Base-by-base conservation (phyloP, 305 asterid species). In the Stenogyne calaminthoides region DNA sequence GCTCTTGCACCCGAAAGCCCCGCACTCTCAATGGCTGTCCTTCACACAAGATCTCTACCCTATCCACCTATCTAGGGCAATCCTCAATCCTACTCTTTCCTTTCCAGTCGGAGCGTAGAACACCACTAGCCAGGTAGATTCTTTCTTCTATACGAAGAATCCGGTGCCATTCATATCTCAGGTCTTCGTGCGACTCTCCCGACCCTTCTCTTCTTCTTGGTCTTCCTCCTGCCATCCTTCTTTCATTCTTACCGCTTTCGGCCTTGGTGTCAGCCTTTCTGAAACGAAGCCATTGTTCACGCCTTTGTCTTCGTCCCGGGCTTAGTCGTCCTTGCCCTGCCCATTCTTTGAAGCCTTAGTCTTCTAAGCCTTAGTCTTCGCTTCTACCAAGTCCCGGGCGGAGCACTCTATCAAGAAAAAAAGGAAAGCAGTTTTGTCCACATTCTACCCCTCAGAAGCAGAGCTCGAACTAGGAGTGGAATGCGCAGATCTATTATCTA, bases 271-370 rank as follows among this genome's bases (percentile, higher is more conserved):
- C 16, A 46, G 12, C 54, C 54, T 46, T 46, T 46, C 16, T 3
- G 54, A 46, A 46, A 46, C 16, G 54, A 46, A 46, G 54, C 54
- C 54, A 46, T 46, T 46, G 54, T 46, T 46, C 54, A 46, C 54
- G 54, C 54, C 54, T 46, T 46, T 46, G 54, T 46, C 54, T 46
- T 46, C 16, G 54, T 49, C 55, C 55, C 55, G 55, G 55, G 55
- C 55, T 49, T 49, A 49, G 55, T 49, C 44, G 44, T 39, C 44
- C 44, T 39, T 39, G 44, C n/a, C 44, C 44, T 44, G 51, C 51
- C 51, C 51, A 44, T 44, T 44, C 51, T 44, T 44, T 44, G 51
- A 44, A 44, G n/a, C n/a, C n/a, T n/a, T n/a, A n/a, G n/a, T n/a
- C n/a, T n/a, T n/a, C n/a, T n/a, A n/a, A n/a, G 51, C 51, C 51